These are phyloP conservation scores for Hirsutella minnesotensis DNA, from an alignment of 2,329 filamentous ascomycete genomes.

Conservation along the genomic window DNA sequence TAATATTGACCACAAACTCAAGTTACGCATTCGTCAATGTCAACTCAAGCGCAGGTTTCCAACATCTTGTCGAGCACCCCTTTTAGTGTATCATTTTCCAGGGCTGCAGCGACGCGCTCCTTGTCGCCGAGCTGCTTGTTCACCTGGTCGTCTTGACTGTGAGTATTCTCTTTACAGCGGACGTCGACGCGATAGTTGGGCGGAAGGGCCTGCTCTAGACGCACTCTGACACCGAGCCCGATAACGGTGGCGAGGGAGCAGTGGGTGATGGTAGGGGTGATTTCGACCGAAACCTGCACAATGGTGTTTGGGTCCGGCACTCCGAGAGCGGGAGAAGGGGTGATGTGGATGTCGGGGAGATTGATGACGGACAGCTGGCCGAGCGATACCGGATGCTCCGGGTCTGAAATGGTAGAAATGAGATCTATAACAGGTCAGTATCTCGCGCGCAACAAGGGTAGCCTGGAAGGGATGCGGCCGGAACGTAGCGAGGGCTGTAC, in stretches of 20 bases:
- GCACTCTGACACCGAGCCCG: constrained; percentile 80
- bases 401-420: constrained; percentile 88
- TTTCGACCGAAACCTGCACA: constrained; percentile 70
- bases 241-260: constrained; percentile 96
- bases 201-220: constrained; percentile 81
- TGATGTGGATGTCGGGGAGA: constrained; percentile 81
- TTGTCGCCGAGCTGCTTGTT: constrained; percentile 97
- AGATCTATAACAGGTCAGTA: constrained; percentile 48
- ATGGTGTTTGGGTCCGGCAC: constrained; percentile 39
- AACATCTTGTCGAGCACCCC: constrained; percentile 89
- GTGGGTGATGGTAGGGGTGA: constrained; percentile 94
- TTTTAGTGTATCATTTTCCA: constrained; percentile 87
- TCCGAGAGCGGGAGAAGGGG: constrained; percentile 23
- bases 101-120: constrained; percentile 84
- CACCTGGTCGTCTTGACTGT: constrained; percentile 86
- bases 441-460: background rate
- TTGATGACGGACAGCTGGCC: constrained; percentile 92
- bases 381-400: constrained; percentile 88
- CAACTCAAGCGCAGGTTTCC: constrained; percentile 57
- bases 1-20: no score
- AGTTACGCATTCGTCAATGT: no score
- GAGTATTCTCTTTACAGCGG: constrained; percentile 89
- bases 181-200: constrained; percentile 89
- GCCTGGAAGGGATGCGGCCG: background rate
- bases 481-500: background rate